These are phyloP conservation scores for Linnemannia schmuckeri DNA, from an alignment of 192 early-diverging fungal species.

Conservation along the genomic window DNA sequence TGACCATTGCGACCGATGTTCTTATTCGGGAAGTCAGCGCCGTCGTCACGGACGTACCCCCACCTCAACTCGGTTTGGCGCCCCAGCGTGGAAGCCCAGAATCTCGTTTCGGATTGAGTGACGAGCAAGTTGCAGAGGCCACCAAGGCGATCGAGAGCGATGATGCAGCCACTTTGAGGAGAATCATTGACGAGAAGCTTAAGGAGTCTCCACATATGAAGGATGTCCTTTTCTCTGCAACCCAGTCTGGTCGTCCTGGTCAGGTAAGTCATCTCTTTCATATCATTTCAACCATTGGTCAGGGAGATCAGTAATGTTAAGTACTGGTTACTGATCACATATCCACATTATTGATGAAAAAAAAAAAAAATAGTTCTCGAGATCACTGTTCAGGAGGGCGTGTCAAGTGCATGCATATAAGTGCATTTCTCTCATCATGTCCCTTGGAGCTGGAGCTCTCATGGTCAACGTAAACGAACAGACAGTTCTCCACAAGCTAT, in stretches of 20 bases:
- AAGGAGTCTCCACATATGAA: slow-evolving; percentile 26
- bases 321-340: background rate
- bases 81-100: slow-evolving; percentile 19
- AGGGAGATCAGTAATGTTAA: background rate
- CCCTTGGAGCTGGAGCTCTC: slow-evolving; percentile 39
- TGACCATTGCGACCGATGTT: slow-evolving; percentile 35
- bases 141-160: slow-evolving; percentile 55
- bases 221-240: slow-evolving; percentile 15
- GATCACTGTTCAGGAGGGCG: slow-evolving; percentile 57
- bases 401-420: slow-evolving; percentile 50
- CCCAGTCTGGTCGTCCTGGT: slow-evolving; percentile 30
- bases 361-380: slow-evolving; percentile 30
- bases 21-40: slow-evolving; percentile 43
- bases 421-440: slow-evolving; percentile 57
- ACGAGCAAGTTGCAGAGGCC: slow-evolving; percentile 47
- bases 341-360: slow-evolving; percentile 13
- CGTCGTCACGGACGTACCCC: slow-evolving; percentile 37
- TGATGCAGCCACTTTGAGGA: slow-evolving; percentile 40
- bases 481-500: slow-evolving; percentile 68
- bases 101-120: slow-evolving; percentile 31
- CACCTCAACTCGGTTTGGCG: slow-evolving; percentile 18
- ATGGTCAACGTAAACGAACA: slow-evolving; percentile 69
- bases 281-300: background rate
- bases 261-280: slow-evolving; percentile 8
- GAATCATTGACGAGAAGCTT: slow-evolving; percentile 34